These are phyloP conservation scores for Saturnispora besseyi DNA, from an alignment of 805 yeast genomes.

Conservation along the genomic window DNA sequence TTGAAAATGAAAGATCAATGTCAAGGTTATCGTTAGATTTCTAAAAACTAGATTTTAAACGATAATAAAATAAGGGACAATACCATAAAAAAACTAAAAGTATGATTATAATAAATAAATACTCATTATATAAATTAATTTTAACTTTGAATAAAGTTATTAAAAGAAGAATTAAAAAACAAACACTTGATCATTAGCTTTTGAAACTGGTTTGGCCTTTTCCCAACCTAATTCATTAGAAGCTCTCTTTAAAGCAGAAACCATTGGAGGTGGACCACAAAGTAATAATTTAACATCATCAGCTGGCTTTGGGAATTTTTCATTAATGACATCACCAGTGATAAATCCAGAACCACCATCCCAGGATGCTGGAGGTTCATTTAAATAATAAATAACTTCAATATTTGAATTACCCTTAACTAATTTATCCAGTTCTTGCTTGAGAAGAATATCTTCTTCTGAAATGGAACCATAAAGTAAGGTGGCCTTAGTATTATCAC, in stretches of 20 bases:
- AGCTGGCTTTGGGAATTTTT: slow-evolving; percentile 52
- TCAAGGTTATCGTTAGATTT: background rate
- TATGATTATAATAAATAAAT: background rate
- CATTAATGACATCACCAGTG: slow-evolving; percentile 61
- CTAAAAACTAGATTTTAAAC: background rate
- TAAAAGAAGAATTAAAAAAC: slow-evolving; percentile 44
- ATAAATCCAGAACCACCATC: slow-evolving; percentile 71
- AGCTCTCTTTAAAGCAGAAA: slow-evolving; percentile 71
- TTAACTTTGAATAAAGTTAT: background rate
- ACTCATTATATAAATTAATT: background rate
- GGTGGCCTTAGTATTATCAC: slow-evolving; percentile 66
- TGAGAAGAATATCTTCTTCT: slow-evolving; percentile 72
- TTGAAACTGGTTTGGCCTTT: slow-evolving; percentile 83
- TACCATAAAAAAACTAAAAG: background rate
- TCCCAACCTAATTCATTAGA: slow-evolving; percentile 65
- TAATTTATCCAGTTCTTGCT: slow-evolving; percentile 67
- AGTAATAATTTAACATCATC: slow-evolving; percentile 61
- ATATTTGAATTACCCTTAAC: slow-evolving; percentile 50
- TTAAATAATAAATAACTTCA: slow-evolving; percentile 63
- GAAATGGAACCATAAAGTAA: slow-evolving; percentile 76
- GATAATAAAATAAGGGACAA: background rate
- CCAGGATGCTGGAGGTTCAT: slow-evolving; percentile 69
- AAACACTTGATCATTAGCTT: slow-evolving; percentile 84
- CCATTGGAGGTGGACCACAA: slow-evolving; percentile 95
- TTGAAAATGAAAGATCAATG: slow-evolving; percentile 3